These are phyloP conservation scores for Camellia lanceoleosa DNA, from an alignment of 148 eudicot species.

Conservation along the genomic window DNA sequence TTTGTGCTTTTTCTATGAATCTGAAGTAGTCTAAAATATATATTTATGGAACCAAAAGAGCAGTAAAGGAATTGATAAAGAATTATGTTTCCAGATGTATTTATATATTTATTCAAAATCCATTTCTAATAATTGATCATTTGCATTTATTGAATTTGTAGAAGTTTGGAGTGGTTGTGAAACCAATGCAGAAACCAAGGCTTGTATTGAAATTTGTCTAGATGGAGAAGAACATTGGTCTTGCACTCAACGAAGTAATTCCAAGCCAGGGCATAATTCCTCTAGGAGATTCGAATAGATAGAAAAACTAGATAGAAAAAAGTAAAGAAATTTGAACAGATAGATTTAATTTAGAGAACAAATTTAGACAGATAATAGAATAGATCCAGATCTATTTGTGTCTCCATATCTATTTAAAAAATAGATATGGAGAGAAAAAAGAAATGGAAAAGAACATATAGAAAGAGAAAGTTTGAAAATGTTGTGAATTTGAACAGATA, in stretches of 20 bases:
- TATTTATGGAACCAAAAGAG: neutral
- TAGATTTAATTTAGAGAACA: no score
- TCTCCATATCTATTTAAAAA: no score
- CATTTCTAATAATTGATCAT: neutral
- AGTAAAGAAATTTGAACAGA: no score
- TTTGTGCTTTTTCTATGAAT: neutral
- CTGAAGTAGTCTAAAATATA: neutral
- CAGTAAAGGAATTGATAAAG: neutral
- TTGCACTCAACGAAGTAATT: constrained; percentile 70
- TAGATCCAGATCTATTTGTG: no score
- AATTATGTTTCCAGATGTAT: neutral
- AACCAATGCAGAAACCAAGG: constrained; percentile 73
- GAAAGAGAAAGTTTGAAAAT: no score
- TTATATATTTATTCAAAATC: no score
- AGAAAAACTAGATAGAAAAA: no score
- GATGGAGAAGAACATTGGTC: constrained; percentile 97
- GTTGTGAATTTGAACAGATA: no score
- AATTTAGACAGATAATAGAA: no score
- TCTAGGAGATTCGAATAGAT: constrained; percentile 24
- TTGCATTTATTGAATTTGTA: constrained; percentile 17
- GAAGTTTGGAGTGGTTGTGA: constrained; percentile 70
- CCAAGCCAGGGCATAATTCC: no score
- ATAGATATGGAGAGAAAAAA: no score
- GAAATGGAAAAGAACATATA: no score
- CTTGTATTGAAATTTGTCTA: constrained; percentile 85